Conservation (phyloP, 495 filamentous ascomycete species). For the Trichoderma gamsii region DNA sequence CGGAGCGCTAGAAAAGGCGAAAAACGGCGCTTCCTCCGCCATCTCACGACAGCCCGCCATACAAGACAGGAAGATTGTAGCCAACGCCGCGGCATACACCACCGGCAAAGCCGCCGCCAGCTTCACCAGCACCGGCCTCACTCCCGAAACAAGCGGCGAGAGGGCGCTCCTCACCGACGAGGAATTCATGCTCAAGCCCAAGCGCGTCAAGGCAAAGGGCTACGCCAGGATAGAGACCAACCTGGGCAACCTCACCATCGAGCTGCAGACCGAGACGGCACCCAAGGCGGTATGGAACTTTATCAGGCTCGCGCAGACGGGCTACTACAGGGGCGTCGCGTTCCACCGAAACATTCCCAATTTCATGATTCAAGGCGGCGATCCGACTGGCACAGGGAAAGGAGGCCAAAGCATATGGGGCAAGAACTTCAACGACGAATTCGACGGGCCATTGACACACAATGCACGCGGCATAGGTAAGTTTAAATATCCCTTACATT, state of each 20-base stretch:
- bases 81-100: conserved; percentile 85
- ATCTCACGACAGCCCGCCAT: conserved; percentile 29
- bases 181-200: conserved; percentile 90
- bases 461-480: conserved; percentile 59
- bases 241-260: conserved; percentile 75
- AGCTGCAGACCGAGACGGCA: conserved; percentile 84
- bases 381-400: conserved; percentile 82
- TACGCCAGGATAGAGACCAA: conserved; percentile 86
- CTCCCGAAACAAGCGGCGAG: conserved; percentile 80
- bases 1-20: conserved; percentile 39
- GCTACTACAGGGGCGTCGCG: conserved; percentile 73
- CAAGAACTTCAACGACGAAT: conserved; percentile 86
- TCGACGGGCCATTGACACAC: conserved; percentile 80
- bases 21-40: conserved; percentile 16
- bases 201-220: conserved; percentile 78
- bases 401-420: conserved; percentile 88
- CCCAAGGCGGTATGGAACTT: conserved; percentile 97
- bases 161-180: conserved; percentile 83
- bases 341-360: conserved; percentile 92
- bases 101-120: conserved; percentile 89
- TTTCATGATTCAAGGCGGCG: conserved; percentile 98
- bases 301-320: conserved; percentile 75
- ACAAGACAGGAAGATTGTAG: conserved; percentile 50
- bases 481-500: not conserved
- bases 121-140: conserved; percentile 90